A percentile compares a stretch with the other conserved stretches of the same genome.
These are phyloP conservation scores for Mimosa bimucronata DNA, from an alignment of 306 rosid genomes.

Conservation along the genomic window DNA sequence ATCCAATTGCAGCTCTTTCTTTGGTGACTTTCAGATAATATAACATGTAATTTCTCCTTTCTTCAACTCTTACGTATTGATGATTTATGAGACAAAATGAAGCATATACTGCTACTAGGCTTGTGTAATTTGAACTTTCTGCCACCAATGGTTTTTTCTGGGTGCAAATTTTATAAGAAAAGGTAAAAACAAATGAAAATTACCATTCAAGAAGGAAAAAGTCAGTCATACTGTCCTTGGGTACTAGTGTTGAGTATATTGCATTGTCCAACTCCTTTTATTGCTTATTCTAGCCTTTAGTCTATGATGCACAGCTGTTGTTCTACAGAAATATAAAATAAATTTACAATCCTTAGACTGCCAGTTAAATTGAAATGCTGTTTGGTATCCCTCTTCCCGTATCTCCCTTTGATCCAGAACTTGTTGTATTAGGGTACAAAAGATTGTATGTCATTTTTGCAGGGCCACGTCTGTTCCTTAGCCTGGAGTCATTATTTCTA, in stretches of 20 bases:
- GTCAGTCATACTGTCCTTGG: constrained; percentile 11
- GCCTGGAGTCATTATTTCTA: constrained; percentile 59
- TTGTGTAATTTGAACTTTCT: background rate
- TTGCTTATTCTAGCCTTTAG: background rate
- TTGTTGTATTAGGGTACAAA: constrained; percentile 51
- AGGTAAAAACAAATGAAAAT: background rate
- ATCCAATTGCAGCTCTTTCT: background rate
- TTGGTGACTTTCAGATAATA: background rate
- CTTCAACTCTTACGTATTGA: background rate
- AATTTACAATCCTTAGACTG: background rate
- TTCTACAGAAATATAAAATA: background rate
- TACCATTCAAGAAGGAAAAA: background rate
- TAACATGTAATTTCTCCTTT: background rate
- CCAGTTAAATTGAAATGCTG: constrained; percentile 56
- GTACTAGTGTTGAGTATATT: background rate
- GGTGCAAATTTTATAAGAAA: background rate
- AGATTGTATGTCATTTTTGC: constrained; percentile 51
- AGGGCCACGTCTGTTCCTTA: constrained; percentile 65
- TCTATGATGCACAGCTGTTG: background rate
- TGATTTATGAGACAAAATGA: background rate
- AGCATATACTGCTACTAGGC: background rate
- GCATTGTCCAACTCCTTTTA: background rate
- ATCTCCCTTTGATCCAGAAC: constrained; percentile 46
- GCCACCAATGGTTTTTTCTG: background rate
- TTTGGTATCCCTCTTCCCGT: constrained; percentile 59